phyloP scores from a whole-genome alignment of 2,329 filamentous ascomycete species.

The Sporothrix dimorphospora region DNA sequence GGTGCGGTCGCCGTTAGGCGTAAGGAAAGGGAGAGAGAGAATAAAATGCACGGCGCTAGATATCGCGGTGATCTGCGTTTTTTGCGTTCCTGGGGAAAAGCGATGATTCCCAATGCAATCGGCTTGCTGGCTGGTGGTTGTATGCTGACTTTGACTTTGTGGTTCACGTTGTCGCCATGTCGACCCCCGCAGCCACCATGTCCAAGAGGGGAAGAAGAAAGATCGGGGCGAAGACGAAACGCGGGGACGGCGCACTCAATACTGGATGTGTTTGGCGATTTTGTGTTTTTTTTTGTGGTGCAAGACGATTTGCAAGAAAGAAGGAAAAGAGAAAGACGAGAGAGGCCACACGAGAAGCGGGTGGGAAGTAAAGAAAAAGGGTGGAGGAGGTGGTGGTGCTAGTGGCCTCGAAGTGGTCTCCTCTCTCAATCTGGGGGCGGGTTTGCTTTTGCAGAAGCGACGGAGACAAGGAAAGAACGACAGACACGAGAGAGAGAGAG shows the following conservation, averaged over 20 bases:
- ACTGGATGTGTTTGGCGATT: background rate
- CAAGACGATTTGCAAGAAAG: background rate
- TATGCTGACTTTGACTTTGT: background rate
- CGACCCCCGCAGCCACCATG: constrained; percentile 3
- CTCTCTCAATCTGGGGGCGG: constrained; percentile 12
- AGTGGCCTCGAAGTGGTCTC: background rate
- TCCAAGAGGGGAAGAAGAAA: background rate
- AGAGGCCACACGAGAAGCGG: background rate
- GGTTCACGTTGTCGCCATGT: background rate
- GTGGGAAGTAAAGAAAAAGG: constrained; percentile 3
- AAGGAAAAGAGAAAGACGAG: background rate
- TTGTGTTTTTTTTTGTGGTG: background rate
- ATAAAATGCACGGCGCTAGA: background rate
- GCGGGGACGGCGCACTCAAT: background rate
- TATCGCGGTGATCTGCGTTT: background rate
- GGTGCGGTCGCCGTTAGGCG: background rate
- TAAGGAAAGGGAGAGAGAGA: background rate
- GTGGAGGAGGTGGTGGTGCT: constrained; percentile 4
- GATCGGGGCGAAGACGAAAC: background rate
- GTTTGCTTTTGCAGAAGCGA: background rate
- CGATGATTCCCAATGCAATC: background rate
- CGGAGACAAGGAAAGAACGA: background rate
- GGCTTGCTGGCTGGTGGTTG: background rate
- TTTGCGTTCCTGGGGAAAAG: background rate
- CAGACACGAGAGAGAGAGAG: background rate